Evolutionary conservation across 2,329 filamentous ascomycete genomes (phyloP), one percentile per base, ranked within the genome.

Genomic region (Microdochium trichocladiopsis): DNA sequence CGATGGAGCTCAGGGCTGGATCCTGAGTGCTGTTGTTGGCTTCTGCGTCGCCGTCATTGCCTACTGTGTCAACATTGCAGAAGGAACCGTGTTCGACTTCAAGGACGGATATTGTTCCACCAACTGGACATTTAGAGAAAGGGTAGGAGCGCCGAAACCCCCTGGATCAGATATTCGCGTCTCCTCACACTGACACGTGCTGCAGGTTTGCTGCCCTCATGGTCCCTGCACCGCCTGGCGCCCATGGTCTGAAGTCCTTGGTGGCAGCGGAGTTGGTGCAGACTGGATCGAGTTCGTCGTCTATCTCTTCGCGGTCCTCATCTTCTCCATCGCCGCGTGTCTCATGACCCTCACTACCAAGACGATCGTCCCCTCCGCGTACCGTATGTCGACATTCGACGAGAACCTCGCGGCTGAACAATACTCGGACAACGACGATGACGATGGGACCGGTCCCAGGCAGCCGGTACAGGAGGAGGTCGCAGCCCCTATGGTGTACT

Each of bases 1-100:
- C 54, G 94, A 99, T 64, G 88, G 89, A 49, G 85, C 87, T 3
- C 92, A 97, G 69, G 94, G 93, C 47, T 99, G 94, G 94, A 83
- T 97, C 52, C 74, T 97, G 47, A 94, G 94, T 51, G 93, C 91
- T 6, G 73, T 97, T 22, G 94, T 95, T 52, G 94, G 94, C 25
- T 84, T 90, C 58, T 72, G 95, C 28, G 90, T 94, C 0, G 94
- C 94, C 10, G 75, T 86, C 9, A 76, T 96, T 52, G 94, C 94
- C 18, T 99, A 96, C 67, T 79, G 86, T 47, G 90, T 97, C 57
- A 90, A 96, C 68, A 81, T 96, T 25, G 87, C 88, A 2, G 94
- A 99, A 70, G 82, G 84, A 2, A 83, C 85, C 2, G 78, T 95
- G 4, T 99, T 95, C 67, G 93, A 96, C 66, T 84, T 84, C 74